Conservation (phyloP, 2,329 filamentous ascomycete genomes). For the Penicillium fuscoglaucum region DNA sequence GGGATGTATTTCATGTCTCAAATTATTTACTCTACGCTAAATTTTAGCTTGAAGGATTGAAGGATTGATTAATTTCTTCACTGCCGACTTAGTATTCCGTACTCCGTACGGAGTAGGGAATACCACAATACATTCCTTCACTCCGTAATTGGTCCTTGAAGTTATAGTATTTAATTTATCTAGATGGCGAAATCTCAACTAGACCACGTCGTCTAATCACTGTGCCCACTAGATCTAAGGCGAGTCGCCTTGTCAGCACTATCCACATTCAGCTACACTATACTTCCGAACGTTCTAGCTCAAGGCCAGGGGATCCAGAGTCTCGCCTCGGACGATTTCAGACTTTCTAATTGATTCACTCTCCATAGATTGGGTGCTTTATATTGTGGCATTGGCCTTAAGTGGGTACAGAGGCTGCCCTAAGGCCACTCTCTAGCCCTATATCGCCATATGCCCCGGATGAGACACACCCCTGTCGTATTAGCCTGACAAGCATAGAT, state of each 20-base stretch:
- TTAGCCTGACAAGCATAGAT: conserved; percentile 4
- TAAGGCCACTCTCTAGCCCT: background rate
- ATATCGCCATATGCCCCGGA: background rate
- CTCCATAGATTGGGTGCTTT: background rate
- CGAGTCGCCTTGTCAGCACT: background rate
- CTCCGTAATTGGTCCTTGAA: background rate
- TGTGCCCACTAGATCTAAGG: conserved; percentile 5
- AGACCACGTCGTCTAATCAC: background rate
- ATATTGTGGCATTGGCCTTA: background rate
- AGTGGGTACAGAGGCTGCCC: background rate
- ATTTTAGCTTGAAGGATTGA: background rate
- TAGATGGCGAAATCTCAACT: background rate
- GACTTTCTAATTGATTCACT: background rate
- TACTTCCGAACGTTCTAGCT: background rate
- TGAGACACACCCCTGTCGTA: background rate
- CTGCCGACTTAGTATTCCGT: background rate
- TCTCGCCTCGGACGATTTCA: background rate
- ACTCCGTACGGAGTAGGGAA: background rate
- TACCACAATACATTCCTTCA: no score
- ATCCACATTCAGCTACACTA: conserved; percentile 3
- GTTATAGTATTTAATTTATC: background rate
- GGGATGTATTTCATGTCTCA: background rate
- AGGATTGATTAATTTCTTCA: background rate
- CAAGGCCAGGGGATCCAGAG: background rate
- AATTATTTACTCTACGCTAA: background rate